Evolutionary conservation across 2,329 filamentous ascomycete species (phyloP).

Genomic region (Calonectria multiphialidica): DNA sequence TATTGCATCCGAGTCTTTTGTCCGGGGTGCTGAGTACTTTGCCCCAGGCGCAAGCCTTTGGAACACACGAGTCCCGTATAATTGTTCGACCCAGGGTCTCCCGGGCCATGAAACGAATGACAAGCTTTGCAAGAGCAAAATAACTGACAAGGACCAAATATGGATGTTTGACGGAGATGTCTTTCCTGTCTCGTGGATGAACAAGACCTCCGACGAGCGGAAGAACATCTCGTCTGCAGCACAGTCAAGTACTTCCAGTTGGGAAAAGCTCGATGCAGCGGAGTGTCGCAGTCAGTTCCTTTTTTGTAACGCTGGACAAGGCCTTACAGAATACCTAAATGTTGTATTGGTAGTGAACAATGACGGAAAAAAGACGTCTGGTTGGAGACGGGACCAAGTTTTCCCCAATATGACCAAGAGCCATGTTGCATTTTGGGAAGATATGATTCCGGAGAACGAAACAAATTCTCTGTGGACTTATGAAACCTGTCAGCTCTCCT

Average conservation of each 20-base stretch:
- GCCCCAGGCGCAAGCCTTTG: constrained; percentile 4
- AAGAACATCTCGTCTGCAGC: neutral
- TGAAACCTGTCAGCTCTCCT: neutral
- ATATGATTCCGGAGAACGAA: neutral
- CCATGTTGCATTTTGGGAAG: neutral
- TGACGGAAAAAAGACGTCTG: neutral
- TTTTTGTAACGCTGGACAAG: neutral
- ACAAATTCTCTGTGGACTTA: neutral
- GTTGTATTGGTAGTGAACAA: neutral
- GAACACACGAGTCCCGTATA: constrained; percentile 5
- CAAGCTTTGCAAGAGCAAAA: neutral
- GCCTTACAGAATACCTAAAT: neutral
- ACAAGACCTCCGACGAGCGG: neutral
- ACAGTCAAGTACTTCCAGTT: neutral
- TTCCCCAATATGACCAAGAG: neutral
- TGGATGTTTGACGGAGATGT: neutral
- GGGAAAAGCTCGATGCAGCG: neutral
- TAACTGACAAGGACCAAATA: neutral
- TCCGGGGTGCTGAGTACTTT: neutral
- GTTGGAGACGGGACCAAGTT: neutral
- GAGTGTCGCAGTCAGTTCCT: constrained; percentile 1
- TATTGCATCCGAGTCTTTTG: constrained; percentile 5
- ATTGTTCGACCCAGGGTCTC: neutral
- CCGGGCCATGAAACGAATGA: neutral
- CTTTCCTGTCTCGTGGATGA: neutral